Percentiles rank a stretch among this genome's conserved stretches.
These are phyloP conservation scores for Phallus indusiatus DNA, from an alignment of 768 basidiomycete species.

Conservation along the genomic window DNA sequence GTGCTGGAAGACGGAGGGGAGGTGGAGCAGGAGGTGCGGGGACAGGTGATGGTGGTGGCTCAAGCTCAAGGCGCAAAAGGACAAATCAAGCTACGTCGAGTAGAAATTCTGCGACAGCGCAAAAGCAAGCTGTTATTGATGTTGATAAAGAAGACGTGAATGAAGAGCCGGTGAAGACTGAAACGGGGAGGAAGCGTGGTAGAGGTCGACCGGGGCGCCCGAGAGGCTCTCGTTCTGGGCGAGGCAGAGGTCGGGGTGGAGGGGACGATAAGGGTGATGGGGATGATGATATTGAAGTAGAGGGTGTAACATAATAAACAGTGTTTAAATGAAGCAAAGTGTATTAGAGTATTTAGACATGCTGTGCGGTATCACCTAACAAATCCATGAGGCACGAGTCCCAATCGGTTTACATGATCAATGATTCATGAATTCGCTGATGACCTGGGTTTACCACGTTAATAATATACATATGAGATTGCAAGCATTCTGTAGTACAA, in stretches of 20 bases:
- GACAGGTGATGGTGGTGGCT: background rate
- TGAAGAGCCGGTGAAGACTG: background rate
- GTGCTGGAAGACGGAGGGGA: conserved; percentile 5
- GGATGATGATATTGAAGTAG: conserved; percentile 17
- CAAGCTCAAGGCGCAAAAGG: background rate
- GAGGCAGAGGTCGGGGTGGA: conserved; percentile 23
- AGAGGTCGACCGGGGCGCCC: conserved; percentile 16
- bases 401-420: too few species aligned
- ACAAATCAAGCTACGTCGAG: too few species aligned
- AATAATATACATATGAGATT: background rate
- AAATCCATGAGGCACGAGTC: too few species aligned
- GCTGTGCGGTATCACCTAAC: too few species aligned
- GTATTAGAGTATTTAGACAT: too few species aligned
- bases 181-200: background rate
- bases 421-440: background rate
- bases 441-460: background rate
- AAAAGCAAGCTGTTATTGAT: too few species aligned
- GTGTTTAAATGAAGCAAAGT: too few species aligned
- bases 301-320: background rate
- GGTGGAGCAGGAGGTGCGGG: conserved; percentile 1
- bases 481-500: background rate
- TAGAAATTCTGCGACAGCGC: too few species aligned
- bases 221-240: conserved; percentile 14
- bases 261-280: conserved; percentile 22
- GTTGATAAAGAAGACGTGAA: background rate